A percentile compares a stretch with the other conserved stretches of the same genome.
phyloP scores from a whole-genome alignment of 495 filamentous ascomycete genomes.

The Opeltia flavorubescens region DNA sequence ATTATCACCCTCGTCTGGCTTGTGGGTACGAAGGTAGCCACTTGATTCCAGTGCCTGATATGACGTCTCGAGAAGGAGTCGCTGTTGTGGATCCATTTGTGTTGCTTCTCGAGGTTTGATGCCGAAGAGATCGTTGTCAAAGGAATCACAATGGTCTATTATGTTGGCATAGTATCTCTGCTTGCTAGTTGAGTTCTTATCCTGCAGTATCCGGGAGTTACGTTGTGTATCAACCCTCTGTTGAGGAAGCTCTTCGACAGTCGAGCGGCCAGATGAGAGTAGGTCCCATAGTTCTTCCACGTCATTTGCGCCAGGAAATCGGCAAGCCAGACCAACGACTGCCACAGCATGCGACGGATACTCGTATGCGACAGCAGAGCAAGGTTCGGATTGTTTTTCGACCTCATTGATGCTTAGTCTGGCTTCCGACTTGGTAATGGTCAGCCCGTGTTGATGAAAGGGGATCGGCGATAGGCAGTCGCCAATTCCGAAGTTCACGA shows the following conservation, averaged over 20 bases:
- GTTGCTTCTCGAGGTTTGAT: conserved; percentile 30
- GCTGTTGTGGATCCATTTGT: conserved; percentile 38
- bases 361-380: too few relatives aligned
- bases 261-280: conserved; percentile 13
- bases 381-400: too few relatives aligned
- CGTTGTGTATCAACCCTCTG: conserved; percentile 12
- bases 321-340: conserved; percentile 30
- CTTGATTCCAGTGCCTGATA: conserved; percentile 37
- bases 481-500: conserved; percentile 20
- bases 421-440: conserved; percentile 17
- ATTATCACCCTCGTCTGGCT: conserved; percentile 7
- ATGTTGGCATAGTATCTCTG: conserved; percentile 28
- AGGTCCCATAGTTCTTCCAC: conserved; percentile 30
- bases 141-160: conserved; percentile 27
- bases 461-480: conserved; percentile 20
- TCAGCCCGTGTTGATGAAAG: conserved; percentile 16
- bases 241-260: conserved; percentile 7
- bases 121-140: conserved; percentile 42
- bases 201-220: conserved; percentile 7
- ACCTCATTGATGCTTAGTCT: too few relatives aligned
- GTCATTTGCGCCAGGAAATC: conserved; percentile 24
- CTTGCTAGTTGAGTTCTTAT: not conserved
- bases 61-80: conserved; percentile 31
- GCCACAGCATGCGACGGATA: too few relatives aligned
- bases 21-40: conserved; percentile 22